phyloP scores from a whole-genome alignment of 352 stramenopile species.

The Phytopythium litorale region DNA sequence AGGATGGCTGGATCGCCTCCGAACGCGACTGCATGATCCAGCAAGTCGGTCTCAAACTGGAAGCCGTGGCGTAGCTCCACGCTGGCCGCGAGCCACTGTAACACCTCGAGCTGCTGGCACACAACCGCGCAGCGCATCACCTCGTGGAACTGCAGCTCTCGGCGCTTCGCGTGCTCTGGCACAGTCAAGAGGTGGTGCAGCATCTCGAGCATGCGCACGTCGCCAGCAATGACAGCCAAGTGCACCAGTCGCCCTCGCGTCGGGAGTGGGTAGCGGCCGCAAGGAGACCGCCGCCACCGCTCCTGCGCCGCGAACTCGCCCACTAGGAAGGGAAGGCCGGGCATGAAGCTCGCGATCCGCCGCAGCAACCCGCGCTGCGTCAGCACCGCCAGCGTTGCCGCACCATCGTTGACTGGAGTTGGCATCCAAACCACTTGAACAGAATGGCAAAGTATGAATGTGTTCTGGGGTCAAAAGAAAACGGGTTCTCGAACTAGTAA shows the following conservation, averaged over 20 bases:
- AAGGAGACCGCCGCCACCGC: slow-evolving; percentile 6
- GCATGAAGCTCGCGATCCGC: slow-evolving; percentile 23
- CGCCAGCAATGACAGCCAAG: slow-evolving; percentile 17
- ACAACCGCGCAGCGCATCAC: slow-evolving; percentile 28
- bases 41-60: neutral
- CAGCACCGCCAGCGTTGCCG: slow-evolving; percentile 15
- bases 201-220: neutral
- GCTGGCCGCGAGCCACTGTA: slow-evolving; percentile 20
- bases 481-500: too few species aligned
- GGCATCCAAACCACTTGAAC: too few species aligned
- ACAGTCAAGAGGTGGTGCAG: slow-evolving; percentile 7
- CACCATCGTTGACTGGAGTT: too few species aligned
- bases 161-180: slow-evolving; percentile 13
- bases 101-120: slow-evolving; percentile 15
- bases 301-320: slow-evolving; percentile 12
- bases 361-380: slow-evolving; percentile 19
- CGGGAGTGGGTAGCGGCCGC: slow-evolving; percentile 18
- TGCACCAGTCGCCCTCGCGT: slow-evolving; percentile 19
- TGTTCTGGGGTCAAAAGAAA: too few species aligned
- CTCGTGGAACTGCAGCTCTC: slow-evolving; percentile 22
- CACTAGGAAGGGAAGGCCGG: slow-evolving; percentile 22
- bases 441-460: too few species aligned
- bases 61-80: slow-evolving; percentile 18
- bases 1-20: slow-evolving; percentile 13
- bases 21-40: slow-evolving; percentile 1